phyloP scores from a whole-genome alignment of 768 basidiomycete genomes.

The Amanita muscaria region DNA sequence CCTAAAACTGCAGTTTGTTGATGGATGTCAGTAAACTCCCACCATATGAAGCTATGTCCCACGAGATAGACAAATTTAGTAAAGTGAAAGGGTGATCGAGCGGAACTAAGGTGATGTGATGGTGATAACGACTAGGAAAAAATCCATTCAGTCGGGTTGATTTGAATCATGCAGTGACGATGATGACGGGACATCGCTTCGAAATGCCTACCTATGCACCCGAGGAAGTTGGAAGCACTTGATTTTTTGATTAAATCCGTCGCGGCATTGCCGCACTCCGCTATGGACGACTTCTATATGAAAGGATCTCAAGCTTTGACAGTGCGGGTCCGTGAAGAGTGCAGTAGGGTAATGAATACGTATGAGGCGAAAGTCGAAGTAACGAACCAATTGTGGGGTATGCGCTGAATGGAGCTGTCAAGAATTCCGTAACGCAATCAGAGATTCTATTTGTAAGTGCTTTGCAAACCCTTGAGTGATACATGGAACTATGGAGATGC shows the following conservation, averaged over 20 bases:
- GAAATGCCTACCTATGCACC: background rate
- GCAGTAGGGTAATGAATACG: slow-evolving; percentile 3
- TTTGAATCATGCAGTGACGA: slow-evolving; percentile 7
- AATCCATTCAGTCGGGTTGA: slow-evolving; percentile 6
- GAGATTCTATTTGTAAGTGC: slow-evolving; percentile 9
- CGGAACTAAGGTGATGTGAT: slow-evolving; percentile 10
- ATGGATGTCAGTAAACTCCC: slow-evolving; percentile 4
- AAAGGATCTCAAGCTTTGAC: background rate
- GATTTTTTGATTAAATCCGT: slow-evolving; percentile 8
- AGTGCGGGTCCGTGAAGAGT: slow-evolving; percentile 6
- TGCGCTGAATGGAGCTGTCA: slow-evolving; percentile 4
- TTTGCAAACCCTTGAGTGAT: slow-evolving; percentile 6
- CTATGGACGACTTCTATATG: background rate
- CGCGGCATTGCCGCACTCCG: slow-evolving; percentile 6
- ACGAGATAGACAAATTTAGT: background rate
- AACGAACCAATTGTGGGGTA: background rate
- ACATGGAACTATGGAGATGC: background rate
- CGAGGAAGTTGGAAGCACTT: background rate
- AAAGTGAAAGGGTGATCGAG: slow-evolving; percentile 9
- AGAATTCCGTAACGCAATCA: slow-evolving; percentile 10
- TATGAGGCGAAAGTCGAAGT: background rate
- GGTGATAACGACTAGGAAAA: slow-evolving; percentile 5
- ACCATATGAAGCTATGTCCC: slow-evolving; percentile 1
- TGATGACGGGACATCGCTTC: slow-evolving; percentile 9
- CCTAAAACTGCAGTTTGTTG: slow-evolving; percentile 1